phyloP scores from a whole-genome alignment of 148 eudicot genomes.

The Vaccinium macrocarpon region DNA sequence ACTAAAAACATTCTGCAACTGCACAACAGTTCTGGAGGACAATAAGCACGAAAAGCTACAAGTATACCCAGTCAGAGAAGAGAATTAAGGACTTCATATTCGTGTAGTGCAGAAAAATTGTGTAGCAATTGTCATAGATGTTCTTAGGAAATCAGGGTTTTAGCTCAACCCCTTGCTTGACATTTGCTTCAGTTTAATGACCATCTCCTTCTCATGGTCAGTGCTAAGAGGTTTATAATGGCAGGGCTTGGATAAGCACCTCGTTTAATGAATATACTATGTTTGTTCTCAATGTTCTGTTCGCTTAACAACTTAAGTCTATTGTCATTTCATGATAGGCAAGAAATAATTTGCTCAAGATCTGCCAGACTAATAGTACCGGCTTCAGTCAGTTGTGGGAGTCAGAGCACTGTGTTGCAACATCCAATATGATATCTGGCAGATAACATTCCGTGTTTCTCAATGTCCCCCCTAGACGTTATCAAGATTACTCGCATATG shows the following conservation, averaged over 20 bases:
- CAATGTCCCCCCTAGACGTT: neutral
- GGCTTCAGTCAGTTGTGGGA: neutral
- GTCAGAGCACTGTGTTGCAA: neutral
- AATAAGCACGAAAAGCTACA: neutral
- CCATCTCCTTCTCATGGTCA: neutral
- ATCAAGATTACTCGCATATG: neutral
- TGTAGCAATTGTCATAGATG: neutral
- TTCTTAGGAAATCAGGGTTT: neutral
- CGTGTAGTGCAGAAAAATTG: neutral
- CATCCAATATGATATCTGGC: neutral
- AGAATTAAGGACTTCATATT: neutral
- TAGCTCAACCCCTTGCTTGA: neutral
- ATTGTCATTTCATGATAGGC: neutral
- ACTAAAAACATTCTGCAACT: neutral
- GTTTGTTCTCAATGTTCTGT: too few relatives aligned
- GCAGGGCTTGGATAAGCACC: neutral
- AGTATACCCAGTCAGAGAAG: neutral
- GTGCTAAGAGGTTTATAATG: neutral
- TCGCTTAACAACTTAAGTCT: too few relatives aligned
- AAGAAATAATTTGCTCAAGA: neutral
- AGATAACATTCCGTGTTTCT: neutral
- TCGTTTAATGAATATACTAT: neutral
- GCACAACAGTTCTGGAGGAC: neutral
- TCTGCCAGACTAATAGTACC: neutral
- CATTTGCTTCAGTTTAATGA: neutral